These are phyloP conservation scores for Tothia fuscella DNA, from an alignment of 2,329 filamentous ascomycete species.

Conservation along the genomic window DNA sequence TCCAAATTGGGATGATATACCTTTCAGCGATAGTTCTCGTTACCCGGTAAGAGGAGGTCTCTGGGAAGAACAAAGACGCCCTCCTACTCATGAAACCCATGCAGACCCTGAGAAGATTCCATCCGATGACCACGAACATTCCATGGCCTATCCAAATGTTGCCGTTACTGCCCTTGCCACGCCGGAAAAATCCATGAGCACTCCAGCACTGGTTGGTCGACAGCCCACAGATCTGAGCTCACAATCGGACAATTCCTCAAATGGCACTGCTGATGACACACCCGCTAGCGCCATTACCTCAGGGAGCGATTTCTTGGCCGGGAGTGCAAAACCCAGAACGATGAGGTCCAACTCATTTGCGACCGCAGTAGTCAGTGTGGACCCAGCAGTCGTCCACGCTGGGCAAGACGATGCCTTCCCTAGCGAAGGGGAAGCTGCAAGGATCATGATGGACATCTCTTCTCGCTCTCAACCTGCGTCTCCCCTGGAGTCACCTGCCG, in stretches of 20 bases:
- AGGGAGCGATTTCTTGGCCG: slow-evolving; percentile 15
- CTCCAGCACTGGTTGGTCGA: slow-evolving; percentile 7
- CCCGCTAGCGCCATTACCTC: slow-evolving; percentile 17
- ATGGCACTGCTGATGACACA: not conserved
- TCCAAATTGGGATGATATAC: slow-evolving; percentile 93
- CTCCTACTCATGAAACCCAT: slow-evolving; percentile 15
- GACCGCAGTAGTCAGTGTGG: slow-evolving; percentile 51
- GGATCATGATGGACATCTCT: slow-evolving; percentile 57
- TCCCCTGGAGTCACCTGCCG: slow-evolving; percentile 7
- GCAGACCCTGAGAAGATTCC: slow-evolving; percentile 13
- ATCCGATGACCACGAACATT: slow-evolving; percentile 10
- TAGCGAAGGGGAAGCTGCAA: slow-evolving; percentile 47
- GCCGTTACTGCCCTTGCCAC: not conserved
- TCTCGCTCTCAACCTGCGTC: slow-evolving; percentile 33
- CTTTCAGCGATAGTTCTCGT: slow-evolving; percentile 70
- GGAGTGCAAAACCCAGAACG: slow-evolving; percentile 34
- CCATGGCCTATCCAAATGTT: slow-evolving; percentile 9
- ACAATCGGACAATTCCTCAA: too few species aligned
- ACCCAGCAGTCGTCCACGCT: slow-evolving; percentile 52
- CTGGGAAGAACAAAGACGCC: slow-evolving; percentile 41
- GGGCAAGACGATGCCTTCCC: slow-evolving; percentile 37
- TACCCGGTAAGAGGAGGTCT: slow-evolving; percentile 79
- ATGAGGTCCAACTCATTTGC: slow-evolving; percentile 53
- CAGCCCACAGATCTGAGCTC: not conserved
- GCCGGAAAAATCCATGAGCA: slow-evolving; percentile 3